These are phyloP conservation scores for Apophysomyces ossiformis DNA, from an alignment of 371 early-diverging fungal genomes.

Conservation along the genomic window DNA sequence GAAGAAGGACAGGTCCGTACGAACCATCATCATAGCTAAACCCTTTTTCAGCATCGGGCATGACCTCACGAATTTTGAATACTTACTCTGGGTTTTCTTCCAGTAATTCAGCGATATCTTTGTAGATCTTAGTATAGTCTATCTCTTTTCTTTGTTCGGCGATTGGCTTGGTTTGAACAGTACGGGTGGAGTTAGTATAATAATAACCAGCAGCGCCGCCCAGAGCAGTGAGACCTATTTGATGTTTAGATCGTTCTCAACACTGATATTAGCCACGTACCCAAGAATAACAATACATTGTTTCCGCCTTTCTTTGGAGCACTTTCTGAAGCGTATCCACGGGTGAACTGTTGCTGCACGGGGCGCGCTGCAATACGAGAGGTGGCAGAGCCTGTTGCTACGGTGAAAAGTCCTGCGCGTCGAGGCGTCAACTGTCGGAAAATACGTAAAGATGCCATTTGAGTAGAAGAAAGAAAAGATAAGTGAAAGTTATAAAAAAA, in stretches of 20 bases:
- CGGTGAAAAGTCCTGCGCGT: background rate
- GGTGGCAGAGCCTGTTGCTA: background rate
- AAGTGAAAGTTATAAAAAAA: background rate
- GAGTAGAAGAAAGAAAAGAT: background rate
- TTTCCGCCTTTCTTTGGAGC: slow-evolving; percentile 30
- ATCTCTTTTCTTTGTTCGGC: slow-evolving; percentile 39
- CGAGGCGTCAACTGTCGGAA: background rate
- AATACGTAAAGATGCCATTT: slow-evolving; percentile 3
- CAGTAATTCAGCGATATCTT: slow-evolving; percentile 79
- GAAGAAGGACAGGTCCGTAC: slow-evolving; percentile 87
- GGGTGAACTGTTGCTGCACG: slow-evolving; percentile 16
- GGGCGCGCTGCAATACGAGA: slow-evolving; percentile 13
- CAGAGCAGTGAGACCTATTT: slow-evolving; percentile 44
- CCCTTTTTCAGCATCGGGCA: background rate
- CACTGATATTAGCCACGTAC: slow-evolving; percentile 16
- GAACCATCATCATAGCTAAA: slow-evolving; percentile 89
- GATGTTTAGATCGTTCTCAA: background rate
- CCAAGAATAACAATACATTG: slow-evolving; percentile 26
- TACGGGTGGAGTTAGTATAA: slow-evolving; percentile 47
- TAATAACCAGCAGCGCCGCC: slow-evolving; percentile 62
- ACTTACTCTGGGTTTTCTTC: slow-evolving; percentile 66
- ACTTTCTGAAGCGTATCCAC: slow-evolving; percentile 27
- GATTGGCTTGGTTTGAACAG: slow-evolving; percentile 26
- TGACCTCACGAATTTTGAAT: background rate
- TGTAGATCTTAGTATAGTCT: slow-evolving; percentile 75